phyloP scores from a whole-genome alignment of 2,329 filamentous ascomycete genomes.

The Xylaria sp. region DNA sequence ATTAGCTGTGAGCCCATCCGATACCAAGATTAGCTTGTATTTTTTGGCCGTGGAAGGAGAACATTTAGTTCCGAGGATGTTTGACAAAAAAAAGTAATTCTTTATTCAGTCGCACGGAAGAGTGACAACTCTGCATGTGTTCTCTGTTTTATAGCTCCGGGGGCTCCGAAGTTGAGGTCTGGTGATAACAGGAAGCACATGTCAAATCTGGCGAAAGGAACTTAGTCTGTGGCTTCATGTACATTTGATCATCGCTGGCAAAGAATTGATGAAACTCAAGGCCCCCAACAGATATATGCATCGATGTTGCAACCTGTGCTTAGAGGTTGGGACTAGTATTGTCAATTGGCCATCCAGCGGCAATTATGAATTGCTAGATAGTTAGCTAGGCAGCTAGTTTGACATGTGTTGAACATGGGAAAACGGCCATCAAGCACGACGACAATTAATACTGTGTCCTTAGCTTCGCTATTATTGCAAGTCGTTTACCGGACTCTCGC shows the following conservation, averaged over 20 bases:
- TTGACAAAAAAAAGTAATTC: constrained; percentile 18
- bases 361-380: constrained; percentile 3
- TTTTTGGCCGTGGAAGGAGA: constrained; percentile 24
- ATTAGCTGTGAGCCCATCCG: constrained; percentile 34
- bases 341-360: not conserved
- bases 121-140: constrained; percentile 10
- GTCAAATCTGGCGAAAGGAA: constrained; percentile 48
- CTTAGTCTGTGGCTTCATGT: constrained; percentile 51
- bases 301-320: constrained; percentile 47
- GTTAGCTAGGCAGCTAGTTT: constrained; percentile 4
- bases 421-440: not conserved
- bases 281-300: constrained; percentile 38
- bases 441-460: not conserved
- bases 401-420: not conserved
- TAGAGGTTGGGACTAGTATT: constrained; percentile 47
- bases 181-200: constrained; percentile 50
- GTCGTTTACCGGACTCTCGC: not conserved
- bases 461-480: not conserved
- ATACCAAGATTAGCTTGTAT: constrained; percentile 42
- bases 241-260: constrained; percentile 51
- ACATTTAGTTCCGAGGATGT: not conserved
- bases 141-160: not conserved
- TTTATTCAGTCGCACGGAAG: not conserved
- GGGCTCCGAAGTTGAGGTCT: constrained; percentile 42
- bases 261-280: constrained; percentile 37